Evolutionary conservation across 345 rosid genomes (phyloP), one percentile per base, ranked within the genome.

Genomic region (Sisymbrium irio): DNA sequence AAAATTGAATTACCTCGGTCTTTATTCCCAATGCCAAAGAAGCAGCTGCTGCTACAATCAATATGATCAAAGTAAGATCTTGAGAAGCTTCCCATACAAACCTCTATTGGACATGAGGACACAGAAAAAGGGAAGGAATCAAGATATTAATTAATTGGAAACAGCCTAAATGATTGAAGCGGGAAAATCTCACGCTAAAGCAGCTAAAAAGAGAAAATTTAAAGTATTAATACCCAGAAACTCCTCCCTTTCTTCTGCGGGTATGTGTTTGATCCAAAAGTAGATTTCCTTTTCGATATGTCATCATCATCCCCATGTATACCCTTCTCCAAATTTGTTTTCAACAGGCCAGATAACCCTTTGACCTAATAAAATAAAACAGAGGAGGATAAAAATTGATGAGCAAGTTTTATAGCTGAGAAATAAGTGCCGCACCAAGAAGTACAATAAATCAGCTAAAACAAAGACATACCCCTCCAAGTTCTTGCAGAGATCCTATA

Each of bases 21-120:
- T 95, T 95, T 65, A 95, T 90, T 63, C 99, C 99, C 78, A 95
- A 71, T 6, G 79, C 99, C 83, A 95, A 79, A 49, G 97, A 95
- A 76, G 91, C 93, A 59, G 76, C 81, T n/a, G 99, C 99, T 81
- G 99, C 99, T 62, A 90, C 71, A 68, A 92, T 83, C 88, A 95
- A 80, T 80, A 95, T 95, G 75, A 92, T 83, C 82, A 95, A 82
- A 35, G 96, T 89, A 83, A 89, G 92, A 80, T 89, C 96, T 63
- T 87, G 96, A 80, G 92, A 85, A 56, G 96, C 92, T 84, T 89
- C 96, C 96, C 96, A 89, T 44, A 87, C 87, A 77, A 89, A 89
- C 74, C 83, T 89, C 99, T 95, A 77, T 36, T 36, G 66, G n/a
- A 27, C 44, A 69, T 46, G 58, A 46, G 39, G 11, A 36, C 30